Percentiles rank a stretch among this genome's conserved stretches.
Conservation (phyloP, 2,329 filamentous ascomycete species). For the Paracoccidioides brasiliensis region DNA sequence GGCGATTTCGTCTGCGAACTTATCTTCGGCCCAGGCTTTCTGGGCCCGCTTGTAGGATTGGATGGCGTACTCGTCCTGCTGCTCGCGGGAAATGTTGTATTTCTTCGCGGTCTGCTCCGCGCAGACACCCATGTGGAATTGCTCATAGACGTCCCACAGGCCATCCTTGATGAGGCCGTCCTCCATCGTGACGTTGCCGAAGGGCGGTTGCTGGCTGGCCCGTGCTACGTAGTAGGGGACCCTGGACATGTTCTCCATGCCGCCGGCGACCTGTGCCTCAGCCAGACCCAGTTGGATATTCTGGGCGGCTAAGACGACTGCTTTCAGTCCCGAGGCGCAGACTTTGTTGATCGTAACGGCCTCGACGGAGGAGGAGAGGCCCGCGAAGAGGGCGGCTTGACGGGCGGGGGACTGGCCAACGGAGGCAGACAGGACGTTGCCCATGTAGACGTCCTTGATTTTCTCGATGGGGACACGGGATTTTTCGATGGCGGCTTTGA, state of each 20-base stretch:
- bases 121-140: conserved; percentile 97
- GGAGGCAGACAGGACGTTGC: conserved; percentile 75
- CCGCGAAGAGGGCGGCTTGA: conserved; percentile 80
- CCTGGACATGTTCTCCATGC: conserved; percentile 96
- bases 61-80: conserved; percentile 86
- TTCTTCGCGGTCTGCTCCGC: conserved; percentile 92
- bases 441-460: conserved; percentile 93
- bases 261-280: conserved; percentile 80
- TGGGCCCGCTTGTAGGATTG: conserved; percentile 81
- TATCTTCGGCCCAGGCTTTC: conserved; percentile 68
- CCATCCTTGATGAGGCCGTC: conserved; percentile 93
- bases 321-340: conserved; percentile 88
- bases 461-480: conserved; percentile 67
- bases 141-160: conserved; percentile 88
- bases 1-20: conserved; percentile 80
- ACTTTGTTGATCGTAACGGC: conserved; percentile 96
- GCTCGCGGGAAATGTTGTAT: conserved; percentile 62
- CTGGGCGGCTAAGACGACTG: conserved; percentile 78
- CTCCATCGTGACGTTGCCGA: conserved; percentile 76
- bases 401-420: conserved; percentile 85
- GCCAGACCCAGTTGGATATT: conserved; percentile 86
- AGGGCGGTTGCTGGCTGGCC: conserved; percentile 67
- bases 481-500: conserved; percentile 80
- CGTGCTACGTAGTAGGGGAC: conserved; percentile 84
- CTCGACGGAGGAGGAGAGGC: conserved; percentile 67